Evolutionary conservation across 129 eudicot genomes (phyloP).

Genomic region (Silybum marianum): DNA sequence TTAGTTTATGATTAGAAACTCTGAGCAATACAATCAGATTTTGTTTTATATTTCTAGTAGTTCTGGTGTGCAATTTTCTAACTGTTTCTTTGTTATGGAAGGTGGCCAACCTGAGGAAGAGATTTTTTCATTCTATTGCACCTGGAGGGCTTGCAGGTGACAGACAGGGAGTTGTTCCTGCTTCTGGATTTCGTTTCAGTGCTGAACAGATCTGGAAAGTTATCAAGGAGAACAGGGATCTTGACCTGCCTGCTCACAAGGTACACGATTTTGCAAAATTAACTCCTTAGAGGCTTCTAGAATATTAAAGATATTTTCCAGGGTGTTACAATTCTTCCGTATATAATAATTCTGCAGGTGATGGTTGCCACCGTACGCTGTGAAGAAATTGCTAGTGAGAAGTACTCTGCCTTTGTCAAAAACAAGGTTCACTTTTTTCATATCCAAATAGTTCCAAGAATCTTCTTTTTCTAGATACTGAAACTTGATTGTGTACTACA

Average conservation of each 20-base stretch:
- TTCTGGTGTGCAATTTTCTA: neutral
- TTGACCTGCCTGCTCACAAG: constrained; percentile 44
- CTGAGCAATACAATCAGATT: neutral
- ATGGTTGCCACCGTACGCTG: constrained; percentile 99
- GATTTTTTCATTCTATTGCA: constrained; percentile 40
- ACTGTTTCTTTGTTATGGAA: neutral
- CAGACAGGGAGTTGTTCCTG: constrained; percentile 42
- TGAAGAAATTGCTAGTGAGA: constrained; percentile 90
- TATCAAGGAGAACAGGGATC: constrained; percentile 42
- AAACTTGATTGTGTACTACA: constrained; percentile 25
- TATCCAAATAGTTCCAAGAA: neutral
- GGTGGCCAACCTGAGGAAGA: constrained; percentile 34
- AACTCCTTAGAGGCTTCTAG: neutral
- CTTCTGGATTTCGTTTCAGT: constrained; percentile 42
- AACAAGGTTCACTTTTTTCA: constrained; percentile 55
- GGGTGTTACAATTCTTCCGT: neutral
- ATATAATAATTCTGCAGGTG: constrained; percentile 46
- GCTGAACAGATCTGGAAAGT: constrained; percentile 41
- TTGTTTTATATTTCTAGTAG: neutral
- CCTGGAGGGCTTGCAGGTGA: constrained; percentile 47
- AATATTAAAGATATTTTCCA: neutral
- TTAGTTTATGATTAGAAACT: neutral
- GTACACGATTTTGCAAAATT: constrained; percentile 15
- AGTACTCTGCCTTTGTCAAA: constrained; percentile 44
- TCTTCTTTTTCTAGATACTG: neutral